These are phyloP conservation scores for Colletotrichum kahawae DNA, from an alignment of 2,329 filamentous ascomycete species.

Conservation along the genomic window DNA sequence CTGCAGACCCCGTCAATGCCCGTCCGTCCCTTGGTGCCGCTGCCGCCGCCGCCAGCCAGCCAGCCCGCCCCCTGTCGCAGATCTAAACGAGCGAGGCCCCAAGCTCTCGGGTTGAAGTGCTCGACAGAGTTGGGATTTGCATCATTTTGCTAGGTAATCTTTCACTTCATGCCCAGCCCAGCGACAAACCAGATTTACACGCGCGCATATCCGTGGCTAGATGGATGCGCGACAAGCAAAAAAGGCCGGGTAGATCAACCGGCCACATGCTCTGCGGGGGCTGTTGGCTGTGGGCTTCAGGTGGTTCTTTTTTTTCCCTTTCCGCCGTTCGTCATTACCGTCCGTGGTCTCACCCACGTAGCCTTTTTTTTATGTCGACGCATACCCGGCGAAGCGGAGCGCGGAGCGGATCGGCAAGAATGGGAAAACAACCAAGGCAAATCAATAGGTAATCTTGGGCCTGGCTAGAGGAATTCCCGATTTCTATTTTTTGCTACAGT, in stretches of 20 bases:
- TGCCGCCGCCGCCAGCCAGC: background rate
- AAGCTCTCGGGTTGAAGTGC: conserved; percentile 9
- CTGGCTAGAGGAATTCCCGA: background rate
- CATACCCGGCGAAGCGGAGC: background rate
- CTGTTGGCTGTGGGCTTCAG: background rate
- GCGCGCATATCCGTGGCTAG: background rate
- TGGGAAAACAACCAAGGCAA: background rate
- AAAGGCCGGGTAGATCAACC: background rate
- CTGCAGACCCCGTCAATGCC: background rate
- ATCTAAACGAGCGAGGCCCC: conserved; percentile 4
- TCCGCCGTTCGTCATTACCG: background rate
- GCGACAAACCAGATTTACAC: background rate
- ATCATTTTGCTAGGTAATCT: background rate
- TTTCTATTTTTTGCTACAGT: background rate
- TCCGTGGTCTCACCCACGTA: background rate
- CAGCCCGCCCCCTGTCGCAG: background rate
- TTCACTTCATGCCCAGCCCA: background rate
- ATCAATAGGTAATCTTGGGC: background rate
- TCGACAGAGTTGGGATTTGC: background rate
- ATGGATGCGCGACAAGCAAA: background rate
- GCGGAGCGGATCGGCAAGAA: background rate
- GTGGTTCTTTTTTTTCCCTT: background rate
- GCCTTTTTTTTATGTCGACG: background rate
- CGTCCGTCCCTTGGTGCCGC: background rate
- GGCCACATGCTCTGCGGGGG: background rate